Conservation (phyloP, 495 filamentous ascomycete genomes). For the Podospora tetraspora region DNA sequence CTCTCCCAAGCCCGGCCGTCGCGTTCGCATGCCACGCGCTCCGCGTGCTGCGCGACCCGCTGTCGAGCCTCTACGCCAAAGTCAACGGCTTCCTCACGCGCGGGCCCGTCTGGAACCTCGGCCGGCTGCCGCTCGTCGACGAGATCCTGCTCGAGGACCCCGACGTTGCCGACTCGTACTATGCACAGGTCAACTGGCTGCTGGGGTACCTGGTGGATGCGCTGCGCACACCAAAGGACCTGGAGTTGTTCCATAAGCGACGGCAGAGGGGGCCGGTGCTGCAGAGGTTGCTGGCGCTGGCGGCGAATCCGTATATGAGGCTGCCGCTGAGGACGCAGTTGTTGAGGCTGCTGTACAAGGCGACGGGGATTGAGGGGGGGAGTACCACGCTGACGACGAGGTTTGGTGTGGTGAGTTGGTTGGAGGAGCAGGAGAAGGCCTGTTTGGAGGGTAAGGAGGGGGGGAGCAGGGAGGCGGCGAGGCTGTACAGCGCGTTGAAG, state of each 20-base stretch:
- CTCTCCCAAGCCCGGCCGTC: conserved; percentile 66
- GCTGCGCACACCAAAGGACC: conserved; percentile 51
- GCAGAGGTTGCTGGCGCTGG: conserved; percentile 69
- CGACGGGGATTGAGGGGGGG: conserved; percentile 66
- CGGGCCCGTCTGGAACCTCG: conserved; percentile 65
- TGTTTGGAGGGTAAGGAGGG: conserved; percentile 39
- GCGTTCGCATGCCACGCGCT: conserved; percentile 69
- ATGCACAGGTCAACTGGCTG: conserved; percentile 75
- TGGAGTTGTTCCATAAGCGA: conserved; percentile 76
- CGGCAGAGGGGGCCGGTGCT: conserved; percentile 53
- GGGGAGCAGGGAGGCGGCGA: conserved; percentile 15
- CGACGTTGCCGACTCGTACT: conserved; percentile 65
- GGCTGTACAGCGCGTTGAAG: conserved; percentile 52
- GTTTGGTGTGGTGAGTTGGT: conserved; percentile 76
- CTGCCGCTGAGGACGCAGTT: conserved; percentile 59
- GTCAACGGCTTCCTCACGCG: conserved; percentile 78
- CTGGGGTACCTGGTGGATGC: conserved; percentile 69
- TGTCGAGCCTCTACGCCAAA: conserved; percentile 80
- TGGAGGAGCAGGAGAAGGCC: conserved; percentile 51
- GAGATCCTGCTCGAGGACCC: conserved; percentile 66
- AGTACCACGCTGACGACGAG: conserved; percentile 83
- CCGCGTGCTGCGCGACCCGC: conserved; percentile 64
- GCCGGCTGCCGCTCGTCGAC: conserved; percentile 72
- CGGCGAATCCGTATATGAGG: conserved; percentile 59
- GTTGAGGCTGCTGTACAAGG: conserved; percentile 65